Percentiles rank a stretch among this genome's conserved stretches.
These are phyloP conservation scores for Plenodomus biglobosus DNA, from an alignment of 2,329 filamentous ascomycete genomes.

Conservation along the genomic window DNA sequence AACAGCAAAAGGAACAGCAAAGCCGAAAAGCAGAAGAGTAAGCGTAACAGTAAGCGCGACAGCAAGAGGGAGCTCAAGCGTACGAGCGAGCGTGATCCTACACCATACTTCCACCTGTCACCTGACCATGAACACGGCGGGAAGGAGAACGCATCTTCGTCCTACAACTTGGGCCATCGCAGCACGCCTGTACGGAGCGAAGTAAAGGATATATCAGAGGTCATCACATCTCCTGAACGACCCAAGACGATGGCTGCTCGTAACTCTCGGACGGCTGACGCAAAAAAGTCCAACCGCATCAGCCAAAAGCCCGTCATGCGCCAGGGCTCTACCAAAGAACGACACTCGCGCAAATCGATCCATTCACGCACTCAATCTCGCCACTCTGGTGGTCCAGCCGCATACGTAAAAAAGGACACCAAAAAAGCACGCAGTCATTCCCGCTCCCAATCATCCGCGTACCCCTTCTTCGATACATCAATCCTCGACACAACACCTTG, in stretches of 20 bases:
- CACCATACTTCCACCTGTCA: conserved; percentile 25
- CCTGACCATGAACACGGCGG: conserved; percentile 28
- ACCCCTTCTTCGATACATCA: conserved; percentile 29
- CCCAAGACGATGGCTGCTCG: conserved; percentile 15
- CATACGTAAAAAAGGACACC: not conserved
- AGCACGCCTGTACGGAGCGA: conserved; percentile 2
- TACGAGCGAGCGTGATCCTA: conserved; percentile 31
- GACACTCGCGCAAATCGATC: conserved; percentile 28
- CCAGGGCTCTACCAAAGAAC: conserved; percentile 17
- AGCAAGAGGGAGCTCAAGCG: conserved; percentile 25
- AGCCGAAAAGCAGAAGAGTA: conserved; percentile 14
- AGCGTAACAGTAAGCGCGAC: conserved; percentile 13
- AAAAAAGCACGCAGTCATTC: conserved; percentile 24
- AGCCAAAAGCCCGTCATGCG: conserved; percentile 3
- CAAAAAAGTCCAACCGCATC: conserved; percentile 6
- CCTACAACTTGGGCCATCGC: conserved; percentile 21
- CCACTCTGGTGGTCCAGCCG: conserved; percentile 6
- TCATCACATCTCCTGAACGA: conserved; percentile 17
- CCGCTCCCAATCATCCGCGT: conserved; percentile 33
- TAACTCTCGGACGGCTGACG: conserved; percentile 9
- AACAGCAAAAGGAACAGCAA: conserved; percentile 19
- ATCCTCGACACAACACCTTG: conserved; percentile 5
- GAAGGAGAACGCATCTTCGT: conserved; percentile 35
- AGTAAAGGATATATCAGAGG: conserved; percentile 8
- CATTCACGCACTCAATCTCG: conserved; percentile 27